phyloP scores from a whole-genome alignment of 2,329 filamentous ascomycete genomes.

The Microcera coccophila region DNA sequence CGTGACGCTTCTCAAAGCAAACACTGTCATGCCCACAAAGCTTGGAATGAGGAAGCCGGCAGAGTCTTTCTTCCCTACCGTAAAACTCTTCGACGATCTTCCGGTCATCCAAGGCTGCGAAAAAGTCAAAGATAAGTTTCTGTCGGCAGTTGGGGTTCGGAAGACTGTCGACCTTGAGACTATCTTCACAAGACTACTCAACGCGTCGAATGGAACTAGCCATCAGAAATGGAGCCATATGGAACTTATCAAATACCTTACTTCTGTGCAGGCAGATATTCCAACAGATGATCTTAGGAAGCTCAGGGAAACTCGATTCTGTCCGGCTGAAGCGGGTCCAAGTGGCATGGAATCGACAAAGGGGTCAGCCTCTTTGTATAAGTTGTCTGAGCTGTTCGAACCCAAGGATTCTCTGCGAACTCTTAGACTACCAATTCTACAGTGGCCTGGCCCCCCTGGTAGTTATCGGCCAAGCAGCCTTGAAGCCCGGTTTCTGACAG shows the following conservation, averaged over 20 bases:
- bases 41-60: constrained; percentile 79
- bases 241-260: constrained; percentile 89
- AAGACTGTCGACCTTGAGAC: constrained; percentile 94
- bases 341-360: constrained; percentile 51
- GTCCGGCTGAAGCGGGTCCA: constrained; percentile 68
- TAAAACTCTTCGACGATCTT: constrained; percentile 91
- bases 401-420: constrained; percentile 67
- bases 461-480: constrained; percentile 60
- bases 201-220: constrained; percentile 49
- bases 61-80: constrained; percentile 89
- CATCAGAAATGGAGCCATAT: constrained; percentile 82
- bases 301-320: constrained; percentile 73
- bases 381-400: constrained; percentile 75
- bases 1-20: constrained; percentile 58
- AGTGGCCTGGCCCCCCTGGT: constrained; percentile 69
- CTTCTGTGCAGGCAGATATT: constrained; percentile 86
- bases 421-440: constrained; percentile 70
- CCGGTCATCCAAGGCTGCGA: constrained; percentile 74
- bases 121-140: constrained; percentile 84
- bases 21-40: constrained; percentile 84
- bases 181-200: constrained; percentile 83
- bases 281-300: constrained; percentile 75
- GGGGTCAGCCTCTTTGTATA: constrained; percentile 57
- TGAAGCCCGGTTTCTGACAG: constrained; percentile 71
- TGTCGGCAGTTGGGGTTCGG: constrained; percentile 77